A percentile compares a stretch with the other conserved stretches of the same genome.
phyloP scores from a whole-genome alignment of 1,284 basidiomycete genomes.

The Moesziomyces aphidis region DNA sequence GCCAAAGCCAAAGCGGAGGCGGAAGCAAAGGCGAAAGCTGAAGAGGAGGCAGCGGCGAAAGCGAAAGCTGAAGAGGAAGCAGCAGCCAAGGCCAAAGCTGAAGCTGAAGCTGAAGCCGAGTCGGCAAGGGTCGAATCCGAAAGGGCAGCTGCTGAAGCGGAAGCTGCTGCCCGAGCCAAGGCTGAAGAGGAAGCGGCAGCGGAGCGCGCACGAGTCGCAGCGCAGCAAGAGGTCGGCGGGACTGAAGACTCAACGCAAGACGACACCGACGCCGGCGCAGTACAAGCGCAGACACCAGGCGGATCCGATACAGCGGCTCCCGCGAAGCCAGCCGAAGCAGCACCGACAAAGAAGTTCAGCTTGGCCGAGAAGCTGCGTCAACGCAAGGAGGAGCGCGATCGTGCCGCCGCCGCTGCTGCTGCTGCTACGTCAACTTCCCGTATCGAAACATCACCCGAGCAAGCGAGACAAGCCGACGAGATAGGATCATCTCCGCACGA shows the following conservation, averaged over 20 bases:
- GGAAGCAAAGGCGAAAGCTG: neutral
- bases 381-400: constrained; percentile 43
- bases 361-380: constrained; percentile 42
- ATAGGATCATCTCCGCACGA: neutral
- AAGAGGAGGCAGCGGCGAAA: constrained; percentile 5
- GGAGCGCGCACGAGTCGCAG: neutral
- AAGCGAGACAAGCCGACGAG: neutral
- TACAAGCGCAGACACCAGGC: constrained; percentile 1
- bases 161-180: constrained; percentile 3
- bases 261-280: no score
- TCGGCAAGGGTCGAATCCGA: constrained; percentile 1
- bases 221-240: no score
- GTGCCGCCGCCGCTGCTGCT: constrained; percentile 20
- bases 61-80: constrained; percentile 4
- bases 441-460: no score
- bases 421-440: neutral
- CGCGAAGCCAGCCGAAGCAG: neutral
- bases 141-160: neutral
- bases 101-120: constrained; percentile 10
- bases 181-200: constrained; percentile 3
- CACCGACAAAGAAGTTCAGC: constrained; percentile 34
- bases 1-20: neutral
- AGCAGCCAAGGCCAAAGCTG: constrained; percentile 6
- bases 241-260: neutral
- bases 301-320: neutral